A percentile compares a stretch with the other conserved stretches of the same genome.
Conservation (phyloP, 129 eudicot genomes). For the carrot (Daucus carota) region DNA sequence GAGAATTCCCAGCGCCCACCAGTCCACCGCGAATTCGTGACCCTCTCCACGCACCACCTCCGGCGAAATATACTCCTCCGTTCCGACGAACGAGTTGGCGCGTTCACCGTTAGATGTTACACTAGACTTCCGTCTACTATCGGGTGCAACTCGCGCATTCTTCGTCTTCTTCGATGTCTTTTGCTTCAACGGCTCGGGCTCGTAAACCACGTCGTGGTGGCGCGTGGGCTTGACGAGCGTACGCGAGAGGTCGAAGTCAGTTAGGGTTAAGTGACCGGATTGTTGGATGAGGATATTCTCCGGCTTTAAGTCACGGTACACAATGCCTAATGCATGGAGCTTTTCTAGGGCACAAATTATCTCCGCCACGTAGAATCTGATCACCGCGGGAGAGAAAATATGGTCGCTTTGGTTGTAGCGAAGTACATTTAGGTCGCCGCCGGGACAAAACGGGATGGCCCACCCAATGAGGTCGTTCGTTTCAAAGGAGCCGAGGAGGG, state of each 20-base stretch:
- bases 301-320: slow-evolving; percentile 76
- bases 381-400: slow-evolving; percentile 54
- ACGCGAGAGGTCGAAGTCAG: slow-evolving; percentile 83
- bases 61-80: slow-evolving; percentile 90
- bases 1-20: slow-evolving; percentile 89
- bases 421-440: slow-evolving; percentile 75
- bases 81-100: slow-evolving; percentile 82
- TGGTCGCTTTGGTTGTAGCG: slow-evolving; percentile 53
- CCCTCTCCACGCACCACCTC: slow-evolving; percentile 79
- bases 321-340: slow-evolving; percentile 67
- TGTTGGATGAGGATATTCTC: slow-evolving; percentile 64
- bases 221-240: slow-evolving; percentile 16
- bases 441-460: slow-evolving; percentile 75
- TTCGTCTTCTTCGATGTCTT: slow-evolving; percentile 40
- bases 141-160: slow-evolving; percentile 63
- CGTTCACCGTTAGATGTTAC: slow-evolving; percentile 40
- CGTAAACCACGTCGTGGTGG: not conserved
- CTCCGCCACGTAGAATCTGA: slow-evolving; percentile 71
- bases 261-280: slow-evolving; percentile 83
- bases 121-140: slow-evolving; percentile 25
- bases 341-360: slow-evolving; percentile 57
- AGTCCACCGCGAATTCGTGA: slow-evolving; percentile 77
- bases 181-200: not conserved
- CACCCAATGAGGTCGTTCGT: slow-evolving; percentile 48
- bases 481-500: slow-evolving; percentile 46